A percentile compares a stretch with the other conserved stretches of the same genome.
Conservation (phyloP, 1,139 yeast species). For the Scheffersomyces titani region DNA sequence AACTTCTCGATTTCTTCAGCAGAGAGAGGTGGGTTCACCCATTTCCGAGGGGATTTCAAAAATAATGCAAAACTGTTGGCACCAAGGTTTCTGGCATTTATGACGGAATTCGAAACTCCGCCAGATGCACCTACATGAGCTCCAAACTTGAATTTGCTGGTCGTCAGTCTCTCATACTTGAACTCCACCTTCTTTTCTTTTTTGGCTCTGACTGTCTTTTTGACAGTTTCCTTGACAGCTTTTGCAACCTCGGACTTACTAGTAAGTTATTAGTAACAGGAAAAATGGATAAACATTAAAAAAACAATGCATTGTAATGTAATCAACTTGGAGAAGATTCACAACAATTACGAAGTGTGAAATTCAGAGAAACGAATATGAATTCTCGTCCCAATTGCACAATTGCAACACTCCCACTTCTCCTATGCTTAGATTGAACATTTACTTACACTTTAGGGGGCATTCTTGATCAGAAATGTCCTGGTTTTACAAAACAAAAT, state of each 20-base stretch:
- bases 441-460: constrained; percentile 14
- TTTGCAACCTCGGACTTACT: constrained; percentile 1
- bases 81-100: constrained; percentile 75
- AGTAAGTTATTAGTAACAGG: neutral
- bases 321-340: neutral
- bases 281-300: neutral
- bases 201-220: constrained; percentile 3
- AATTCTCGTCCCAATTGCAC: neutral
- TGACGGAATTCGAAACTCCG: constrained; percentile 73
- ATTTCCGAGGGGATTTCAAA: constrained; percentile 84
- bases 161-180: constrained; percentile 19
- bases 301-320: neutral
- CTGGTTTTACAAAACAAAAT: neutral
- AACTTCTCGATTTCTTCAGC: constrained; percentile 69
- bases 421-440: neutral
- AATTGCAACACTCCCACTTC: neutral
- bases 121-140: constrained; percentile 80
- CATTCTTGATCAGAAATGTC: constrained; percentile 4
- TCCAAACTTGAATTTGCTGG: constrained; percentile 57
- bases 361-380: neutral
- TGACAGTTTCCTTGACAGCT: constrained; percentile 2
- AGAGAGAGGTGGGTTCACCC: constrained; percentile 81
- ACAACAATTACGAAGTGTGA: neutral
- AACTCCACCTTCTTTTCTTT: constrained; percentile 9
- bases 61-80: constrained; percentile 89